Base-by-base conservation (phyloP, 2,329 filamentous ascomycete genomes). In the Colletotrichum sp. region DNA sequence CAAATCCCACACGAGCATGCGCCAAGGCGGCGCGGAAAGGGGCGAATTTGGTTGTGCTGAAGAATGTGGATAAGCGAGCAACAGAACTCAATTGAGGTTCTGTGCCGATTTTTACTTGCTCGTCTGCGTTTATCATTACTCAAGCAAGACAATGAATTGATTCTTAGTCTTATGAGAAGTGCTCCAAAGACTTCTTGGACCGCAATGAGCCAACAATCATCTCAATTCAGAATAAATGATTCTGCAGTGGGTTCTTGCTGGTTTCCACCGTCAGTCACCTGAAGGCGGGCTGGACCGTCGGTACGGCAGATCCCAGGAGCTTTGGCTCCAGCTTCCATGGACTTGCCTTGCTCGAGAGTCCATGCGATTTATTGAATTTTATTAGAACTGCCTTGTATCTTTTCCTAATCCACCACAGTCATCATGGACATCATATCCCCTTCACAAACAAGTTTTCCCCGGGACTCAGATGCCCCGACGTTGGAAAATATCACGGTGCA, bases 1-100 rank as follows among this genome's bases (percentile, higher is more conserved):
- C 64, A 18, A 66, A 52, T 49, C 15, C 18, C 18, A 21, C 8
- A 12, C 6, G 13, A 24, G 24, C 18, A 52, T 32, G 64, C 55
- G n/a, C 36, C 64, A 69, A 63, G 34, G 52, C n/a, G 63, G 55
- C 55, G 39, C 26, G 16, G 55, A 62, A 72, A 30, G 21, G 63
- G 57, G 55, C 6, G 24, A 52, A 18, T 21, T 60, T 32, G 30
- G 52, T 26, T 44, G 5, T 24, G 68, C 68, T 70, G 68, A 63
- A 70, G 57, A 52, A 70, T 60, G 63, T 39, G 8, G 21, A 65
- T 39, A 34, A 34, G 18, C 59, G 15, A 62, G 55, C 24, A 30
- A n/a, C 6, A 30, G 24, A 3, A 15, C 21, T 26, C 10, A 7
- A 5, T 21, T 52, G n/a, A 21, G n/a, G 12, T 13, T 13, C 0